phyloP scores from a whole-genome alignment of 352 stramenopile genomes.

The Globisporangium barbulae region DNA sequence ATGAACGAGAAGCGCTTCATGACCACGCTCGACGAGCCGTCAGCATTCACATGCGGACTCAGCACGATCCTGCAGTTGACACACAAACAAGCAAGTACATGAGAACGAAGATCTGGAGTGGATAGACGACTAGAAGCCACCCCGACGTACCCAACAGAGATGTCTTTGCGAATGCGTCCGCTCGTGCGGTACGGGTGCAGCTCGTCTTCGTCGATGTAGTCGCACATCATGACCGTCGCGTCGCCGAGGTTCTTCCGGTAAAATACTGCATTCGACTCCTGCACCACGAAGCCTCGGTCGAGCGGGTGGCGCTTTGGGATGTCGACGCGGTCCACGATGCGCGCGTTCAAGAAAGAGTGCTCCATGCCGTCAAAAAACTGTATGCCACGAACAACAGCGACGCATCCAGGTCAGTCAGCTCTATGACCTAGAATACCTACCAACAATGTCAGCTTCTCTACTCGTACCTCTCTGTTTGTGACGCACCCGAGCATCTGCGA shows the following conservation, averaged over 20 bases:
- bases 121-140: neutral
- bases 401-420: neutral
- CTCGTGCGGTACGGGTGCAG: conserved; percentile 44
- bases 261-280: conserved; percentile 64
- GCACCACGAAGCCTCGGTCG: conserved; percentile 47
- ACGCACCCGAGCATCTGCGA: conserved; percentile 52
- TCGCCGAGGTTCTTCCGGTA: conserved; percentile 44
- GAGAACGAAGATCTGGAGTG: neutral
- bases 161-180: conserved; percentile 56
- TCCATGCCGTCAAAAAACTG: conserved; percentile 59
- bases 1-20: conserved; percentile 74
- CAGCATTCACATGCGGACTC: conserved; percentile 30
- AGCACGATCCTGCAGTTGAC: conserved; percentile 30
- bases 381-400: neutral
- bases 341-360: conserved; percentile 48
- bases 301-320: conserved; percentile 28
- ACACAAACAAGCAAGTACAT: neutral
- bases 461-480: conserved; percentile 44
- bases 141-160: conserved; percentile 37
- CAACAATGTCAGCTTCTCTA: neutral
- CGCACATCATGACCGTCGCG: conserved; percentile 42
- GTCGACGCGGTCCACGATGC: conserved; percentile 61
- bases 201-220: conserved; percentile 62
- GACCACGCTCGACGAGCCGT: conserved; percentile 39
- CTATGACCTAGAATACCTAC: neutral